Base-by-base conservation (phyloP, 495 filamentous ascomycete genomes). In the Cenococcum geophilum region DNA sequence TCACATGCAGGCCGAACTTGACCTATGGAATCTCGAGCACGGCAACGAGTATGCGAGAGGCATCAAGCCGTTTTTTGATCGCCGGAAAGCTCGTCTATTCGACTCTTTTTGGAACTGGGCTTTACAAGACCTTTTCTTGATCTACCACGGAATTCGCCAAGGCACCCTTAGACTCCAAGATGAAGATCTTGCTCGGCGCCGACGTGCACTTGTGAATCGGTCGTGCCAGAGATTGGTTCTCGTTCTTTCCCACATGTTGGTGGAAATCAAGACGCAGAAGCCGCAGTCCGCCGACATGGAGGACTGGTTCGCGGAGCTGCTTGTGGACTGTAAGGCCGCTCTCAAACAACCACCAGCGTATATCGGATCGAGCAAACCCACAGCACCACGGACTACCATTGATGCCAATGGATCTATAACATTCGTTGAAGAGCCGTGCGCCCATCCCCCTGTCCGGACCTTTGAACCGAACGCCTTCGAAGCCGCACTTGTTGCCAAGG, bases 31-130 rank as follows among this genome's bases (percentile, higher is more conserved):
- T 62, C 80, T 85, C 14, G 92, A 97, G 69, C 92, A 96, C 67
- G 92, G 92, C 40, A 92, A 96, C 57, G 86, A 93, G 74, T 97
- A 96, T 66, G 92, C 92, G 5, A 77, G 83, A 11, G 92, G 92
- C 49, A 96, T 97, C 65, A 89, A 93, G 70, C 92, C 92, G 0
- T 82, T 89, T 8, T 97, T 97, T 72, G 89, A 88, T 71, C 77
- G 85, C 2, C 80, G 96, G 12, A 97, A 97, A 74, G 92, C 92
- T 20, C 85, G 92, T 71, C 83, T 92, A 10, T 97, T 96, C 74
- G 92, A 97, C 71, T 96, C 92, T 0, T 92, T 89, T 0, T 97
- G 92, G 92, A 97, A 97, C 72, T 97, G 92, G 92, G 92, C 88
- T 42, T 85, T 92, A 57, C 92, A 96, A 70, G 92, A 97, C 75